phyloP scores from a whole-genome alignment of 768 basidiomycete species.

The Auricularia cornea region DNA sequence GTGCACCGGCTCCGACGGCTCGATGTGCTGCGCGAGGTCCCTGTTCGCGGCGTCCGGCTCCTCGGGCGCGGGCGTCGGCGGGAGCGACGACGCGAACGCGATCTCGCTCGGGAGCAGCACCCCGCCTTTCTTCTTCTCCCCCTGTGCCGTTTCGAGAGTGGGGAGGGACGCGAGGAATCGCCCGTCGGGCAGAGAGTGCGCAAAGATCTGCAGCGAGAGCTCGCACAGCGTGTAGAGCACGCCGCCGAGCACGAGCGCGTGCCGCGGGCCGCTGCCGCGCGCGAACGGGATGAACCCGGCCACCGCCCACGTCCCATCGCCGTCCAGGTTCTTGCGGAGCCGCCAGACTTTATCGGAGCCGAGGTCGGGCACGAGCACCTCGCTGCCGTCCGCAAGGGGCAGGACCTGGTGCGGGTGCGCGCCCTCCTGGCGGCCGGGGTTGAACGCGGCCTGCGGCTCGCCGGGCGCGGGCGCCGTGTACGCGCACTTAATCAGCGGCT shows the following conservation, averaged over 20 bases:
- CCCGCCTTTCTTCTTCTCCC: constrained; percentile 23
- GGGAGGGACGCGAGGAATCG: constrained; percentile 5
- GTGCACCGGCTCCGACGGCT: constrained; percentile 13
- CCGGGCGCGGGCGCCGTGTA: constrained; percentile 11
- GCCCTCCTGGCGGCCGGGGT: constrained; percentile 62
- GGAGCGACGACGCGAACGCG: not conserved
- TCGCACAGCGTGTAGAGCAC: constrained; percentile 62
- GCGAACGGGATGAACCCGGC: constrained; percentile 39
- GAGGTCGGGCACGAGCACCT: constrained; percentile 67
- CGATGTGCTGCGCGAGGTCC: constrained; percentile 21
- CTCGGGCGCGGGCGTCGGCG: constrained; percentile 28
- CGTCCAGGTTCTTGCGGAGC: constrained; percentile 30
- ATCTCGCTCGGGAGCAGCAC: constrained; percentile 10
- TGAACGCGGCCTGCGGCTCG: constrained; percentile 38
- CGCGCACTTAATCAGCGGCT: not conserved
- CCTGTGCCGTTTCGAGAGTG: constrained; percentile 38
- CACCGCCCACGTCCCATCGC: constrained; percentile 35
- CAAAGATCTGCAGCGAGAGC: constrained; percentile 47
- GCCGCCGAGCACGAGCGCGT: constrained; percentile 53
- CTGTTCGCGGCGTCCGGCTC: constrained; percentile 3
- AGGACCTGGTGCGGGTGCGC: constrained; percentile 76
- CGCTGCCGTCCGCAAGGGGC: constrained; percentile 34
- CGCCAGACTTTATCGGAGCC: constrained; percentile 63
- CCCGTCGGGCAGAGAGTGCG: constrained; percentile 47
- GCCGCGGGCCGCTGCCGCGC: constrained; percentile 62